Percentiles rank a stretch among this genome's conserved stretches.
Evolutionary conservation across 2,329 filamentous ascomycete species (phyloP).

Genomic region (Lojkania enalia): DNA sequence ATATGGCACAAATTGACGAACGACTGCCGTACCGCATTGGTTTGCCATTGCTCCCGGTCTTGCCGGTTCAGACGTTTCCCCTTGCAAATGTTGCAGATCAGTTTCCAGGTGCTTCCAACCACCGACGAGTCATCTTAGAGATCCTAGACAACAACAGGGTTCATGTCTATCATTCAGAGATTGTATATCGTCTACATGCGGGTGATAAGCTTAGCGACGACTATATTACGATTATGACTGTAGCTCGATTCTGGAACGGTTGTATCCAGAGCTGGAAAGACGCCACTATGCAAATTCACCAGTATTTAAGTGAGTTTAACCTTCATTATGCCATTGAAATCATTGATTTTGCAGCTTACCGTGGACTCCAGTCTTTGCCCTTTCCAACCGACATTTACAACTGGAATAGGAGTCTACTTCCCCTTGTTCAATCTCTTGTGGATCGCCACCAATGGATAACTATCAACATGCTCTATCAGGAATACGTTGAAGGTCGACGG

Average conservation of each 20-base stretch:
- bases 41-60: background rate
- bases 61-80: background rate
- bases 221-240: background rate
- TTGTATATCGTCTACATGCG: background rate
- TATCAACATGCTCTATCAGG: background rate
- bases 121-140: background rate
- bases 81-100: background rate
- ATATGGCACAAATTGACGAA: background rate
- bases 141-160: background rate
- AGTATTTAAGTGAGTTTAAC: background rate
- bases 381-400: background rate
- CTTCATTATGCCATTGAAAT: background rate
- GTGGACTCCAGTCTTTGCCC: background rate
- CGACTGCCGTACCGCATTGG: background rate
- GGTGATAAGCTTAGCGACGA: background rate
- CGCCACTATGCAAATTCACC: background rate
- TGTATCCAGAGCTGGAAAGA: background rate
- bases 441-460: background rate
- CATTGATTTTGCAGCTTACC: background rate
- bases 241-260: background rate
- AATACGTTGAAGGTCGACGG: background rate
- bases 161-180: background rate
- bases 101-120: background rate
- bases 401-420: background rate
- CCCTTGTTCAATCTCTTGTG: background rate